These are phyloP conservation scores for Stygiomarasmius scandens DNA, from an alignment of 1,284 basidiomycete genomes.

Conservation along the genomic window DNA sequence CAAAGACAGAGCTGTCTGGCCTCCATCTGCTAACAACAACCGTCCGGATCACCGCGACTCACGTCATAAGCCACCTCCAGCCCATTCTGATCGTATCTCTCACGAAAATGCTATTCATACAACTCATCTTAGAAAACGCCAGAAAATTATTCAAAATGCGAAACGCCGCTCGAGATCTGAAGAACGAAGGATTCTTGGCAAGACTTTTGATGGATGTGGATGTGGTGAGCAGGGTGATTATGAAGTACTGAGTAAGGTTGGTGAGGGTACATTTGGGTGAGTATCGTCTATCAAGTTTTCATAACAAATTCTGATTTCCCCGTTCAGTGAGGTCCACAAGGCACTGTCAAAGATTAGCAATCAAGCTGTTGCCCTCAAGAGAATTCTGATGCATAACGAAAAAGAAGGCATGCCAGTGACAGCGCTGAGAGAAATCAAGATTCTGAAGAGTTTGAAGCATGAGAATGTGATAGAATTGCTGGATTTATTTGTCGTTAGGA, in stretches of 20 bases:
- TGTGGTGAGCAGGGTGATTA: slow-evolving; percentile 82
- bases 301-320: neutral
- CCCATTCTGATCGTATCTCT: slow-evolving; percentile 2
- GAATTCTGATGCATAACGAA: slow-evolving; percentile 95
- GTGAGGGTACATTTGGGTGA: slow-evolving; percentile 94
- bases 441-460: slow-evolving; percentile 89
- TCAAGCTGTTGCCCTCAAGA: slow-evolving; percentile 84
- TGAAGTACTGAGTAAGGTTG: slow-evolving; percentile 81
- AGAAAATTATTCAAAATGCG: slow-evolving; percentile 30
- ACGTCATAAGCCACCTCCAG: slow-evolving; percentile 5
- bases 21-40: neutral
- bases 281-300: slow-evolving; percentile 30
- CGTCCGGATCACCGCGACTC: neutral
- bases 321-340: slow-evolving; percentile 82
- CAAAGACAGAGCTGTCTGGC: neutral
- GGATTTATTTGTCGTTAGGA: slow-evolving; percentile 88
- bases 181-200: slow-evolving; percentile 68
- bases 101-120: slow-evolving; percentile 10
- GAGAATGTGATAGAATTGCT: slow-evolving; percentile 85
- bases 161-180: slow-evolving; percentile 59
- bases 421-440: slow-evolving; percentile 97
- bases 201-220: slow-evolving; percentile 77
- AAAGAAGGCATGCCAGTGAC: slow-evolving; percentile 97
- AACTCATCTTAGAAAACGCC: slow-evolving; percentile 24
- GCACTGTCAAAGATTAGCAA: slow-evolving; percentile 60